phyloP scores from a whole-genome alignment of 345 rosid genomes.

The Ceriops tagal region DNA sequence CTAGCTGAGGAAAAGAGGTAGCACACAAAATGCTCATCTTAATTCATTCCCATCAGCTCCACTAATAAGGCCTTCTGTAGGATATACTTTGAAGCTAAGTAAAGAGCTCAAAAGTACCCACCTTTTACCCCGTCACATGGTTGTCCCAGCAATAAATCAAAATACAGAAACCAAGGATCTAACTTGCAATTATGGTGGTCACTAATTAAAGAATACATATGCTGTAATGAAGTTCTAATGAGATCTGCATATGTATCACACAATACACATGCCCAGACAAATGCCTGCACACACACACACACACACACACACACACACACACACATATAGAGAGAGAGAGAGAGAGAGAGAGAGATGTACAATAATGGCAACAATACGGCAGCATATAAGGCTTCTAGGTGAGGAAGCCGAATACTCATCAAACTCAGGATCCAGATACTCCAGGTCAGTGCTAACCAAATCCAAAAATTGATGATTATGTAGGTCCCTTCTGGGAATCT shows the following conservation, averaged over 20 bases:
- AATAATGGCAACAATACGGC: conserved; percentile 59
- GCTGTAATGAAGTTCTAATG: not conserved
- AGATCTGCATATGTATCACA: too few relatives aligned
- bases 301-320: not conserved
- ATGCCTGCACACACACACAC: not conserved
- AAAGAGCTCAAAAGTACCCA: too few relatives aligned
- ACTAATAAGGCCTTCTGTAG: too few relatives aligned
- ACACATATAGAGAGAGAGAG: not conserved
- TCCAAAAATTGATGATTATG: conserved; percentile 44
- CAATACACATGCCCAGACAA: not conserved
- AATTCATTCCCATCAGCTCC: too few relatives aligned
- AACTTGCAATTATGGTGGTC: not conserved
- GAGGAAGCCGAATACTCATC: conserved; percentile 46
- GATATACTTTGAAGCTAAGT: too few relatives aligned
- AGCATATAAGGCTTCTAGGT: conserved; percentile 61
- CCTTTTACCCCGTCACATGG: too few relatives aligned
- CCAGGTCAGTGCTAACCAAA: conserved; percentile 38
- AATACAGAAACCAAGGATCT: not conserved
- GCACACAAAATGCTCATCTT: too few relatives aligned
- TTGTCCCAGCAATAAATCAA: too few relatives aligned
- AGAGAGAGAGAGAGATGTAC: conserved; percentile 39
- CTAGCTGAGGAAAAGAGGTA: too few relatives aligned
- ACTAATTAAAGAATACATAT: not conserved
- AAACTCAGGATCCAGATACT: conserved; percentile 37
- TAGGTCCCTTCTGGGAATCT: conserved; percentile 48